Percentiles rank a stretch among this genome's conserved stretches.
Conservation (phyloP, 805 yeast species). For the Yarrowia divulgata region DNA sequence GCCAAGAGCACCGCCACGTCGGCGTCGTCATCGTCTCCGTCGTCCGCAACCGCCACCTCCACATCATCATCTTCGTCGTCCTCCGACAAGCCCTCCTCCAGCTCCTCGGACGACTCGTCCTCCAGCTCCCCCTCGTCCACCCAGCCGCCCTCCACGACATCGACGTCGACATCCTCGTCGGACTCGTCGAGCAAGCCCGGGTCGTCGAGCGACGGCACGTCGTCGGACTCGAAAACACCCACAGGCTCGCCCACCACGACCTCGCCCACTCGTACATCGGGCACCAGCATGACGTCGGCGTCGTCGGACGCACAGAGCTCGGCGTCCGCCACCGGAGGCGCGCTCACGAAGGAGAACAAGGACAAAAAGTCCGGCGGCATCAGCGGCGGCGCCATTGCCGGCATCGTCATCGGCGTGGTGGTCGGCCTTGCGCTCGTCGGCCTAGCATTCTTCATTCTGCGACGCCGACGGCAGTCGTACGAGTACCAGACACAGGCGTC, state of each 20-base stretch:
- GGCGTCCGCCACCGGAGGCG: slow-evolving; percentile 43
- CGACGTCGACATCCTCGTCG: slow-evolving; percentile 31
- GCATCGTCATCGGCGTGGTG: slow-evolving; percentile 64
- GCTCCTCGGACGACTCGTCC: slow-evolving; percentile 38
- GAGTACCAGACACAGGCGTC: slow-evolving; percentile 49
- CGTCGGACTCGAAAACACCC: slow-evolving; percentile 1
- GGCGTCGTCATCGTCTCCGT: slow-evolving; percentile 38
- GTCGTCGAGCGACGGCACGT: not conserved
- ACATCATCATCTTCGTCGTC: slow-evolving; percentile 21
- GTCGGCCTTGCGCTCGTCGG: slow-evolving; percentile 56
- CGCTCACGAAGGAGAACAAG: slow-evolving; percentile 46
- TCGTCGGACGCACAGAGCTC: slow-evolving; percentile 30
- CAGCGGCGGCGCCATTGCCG: slow-evolving; percentile 63
- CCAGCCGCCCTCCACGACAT: slow-evolving; percentile 36
- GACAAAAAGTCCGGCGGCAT: slow-evolving; percentile 45
- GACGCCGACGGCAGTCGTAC: slow-evolving; percentile 54
- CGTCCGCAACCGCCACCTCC: slow-evolving; percentile 38
- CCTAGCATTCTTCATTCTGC: slow-evolving; percentile 54
- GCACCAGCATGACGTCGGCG: slow-evolving; percentile 16
- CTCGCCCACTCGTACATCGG: slow-evolving; percentile 34
- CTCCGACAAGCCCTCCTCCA: slow-evolving; percentile 5
- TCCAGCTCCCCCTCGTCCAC: slow-evolving; percentile 41
- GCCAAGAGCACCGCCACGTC: slow-evolving; percentile 39
- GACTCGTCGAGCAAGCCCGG: not conserved
- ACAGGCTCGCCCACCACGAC: slow-evolving; percentile 38